Evolutionary conservation across 2,329 filamentous ascomycete species (phyloP).

Genomic region (Diaporthe sp.): DNA sequence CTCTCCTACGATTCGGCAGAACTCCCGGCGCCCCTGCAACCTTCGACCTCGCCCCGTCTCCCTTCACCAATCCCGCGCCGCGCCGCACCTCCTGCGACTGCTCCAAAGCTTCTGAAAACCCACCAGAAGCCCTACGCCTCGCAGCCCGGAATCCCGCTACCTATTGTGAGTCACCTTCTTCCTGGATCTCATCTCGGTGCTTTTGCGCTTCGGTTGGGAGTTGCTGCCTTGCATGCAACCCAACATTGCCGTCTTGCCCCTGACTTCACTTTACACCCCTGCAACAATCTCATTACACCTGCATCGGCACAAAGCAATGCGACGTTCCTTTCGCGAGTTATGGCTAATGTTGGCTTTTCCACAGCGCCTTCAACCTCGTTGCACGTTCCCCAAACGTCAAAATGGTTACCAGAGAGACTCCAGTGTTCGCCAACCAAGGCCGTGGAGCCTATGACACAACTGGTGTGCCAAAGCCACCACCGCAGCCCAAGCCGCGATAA

Average conservation of each 20-base stretch:
- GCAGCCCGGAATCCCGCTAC: constrained; percentile 35
- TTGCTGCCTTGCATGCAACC: constrained; percentile 38
- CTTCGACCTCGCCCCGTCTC: constrained; percentile 43
- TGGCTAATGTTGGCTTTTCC: constrained; percentile 45
- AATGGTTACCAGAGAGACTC: constrained; percentile 51
- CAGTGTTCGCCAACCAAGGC: constrained; percentile 51
- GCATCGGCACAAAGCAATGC: constrained; percentile 17
- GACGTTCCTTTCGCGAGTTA: constrained; percentile 4
- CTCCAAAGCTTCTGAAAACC: constrained; percentile 26
- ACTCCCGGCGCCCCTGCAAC: constrained; percentile 44
- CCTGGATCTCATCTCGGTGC: not conserved
- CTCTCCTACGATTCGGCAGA: constrained; percentile 46
- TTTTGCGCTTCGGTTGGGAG: constrained; percentile 3
- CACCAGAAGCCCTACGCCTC: constrained; percentile 39
- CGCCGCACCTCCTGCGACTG: constrained; percentile 40
- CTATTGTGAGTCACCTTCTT: constrained; percentile 48
- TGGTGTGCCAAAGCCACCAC: constrained; percentile 53
- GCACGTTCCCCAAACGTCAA: constrained; percentile 42
- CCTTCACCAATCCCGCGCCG: constrained; percentile 46
- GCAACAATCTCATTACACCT: constrained; percentile 37
- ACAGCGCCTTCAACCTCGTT: constrained; percentile 35
- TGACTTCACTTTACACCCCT: constrained; percentile 38
- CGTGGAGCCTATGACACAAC: constrained; percentile 55
- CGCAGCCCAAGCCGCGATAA: constrained; percentile 53
- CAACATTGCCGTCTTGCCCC: constrained; percentile 13